Percentiles rank a stretch among this genome's conserved stretches.
Conservation (phyloP, 495 filamentous ascomycete species). For the Tetracladium setigerum region DNA sequence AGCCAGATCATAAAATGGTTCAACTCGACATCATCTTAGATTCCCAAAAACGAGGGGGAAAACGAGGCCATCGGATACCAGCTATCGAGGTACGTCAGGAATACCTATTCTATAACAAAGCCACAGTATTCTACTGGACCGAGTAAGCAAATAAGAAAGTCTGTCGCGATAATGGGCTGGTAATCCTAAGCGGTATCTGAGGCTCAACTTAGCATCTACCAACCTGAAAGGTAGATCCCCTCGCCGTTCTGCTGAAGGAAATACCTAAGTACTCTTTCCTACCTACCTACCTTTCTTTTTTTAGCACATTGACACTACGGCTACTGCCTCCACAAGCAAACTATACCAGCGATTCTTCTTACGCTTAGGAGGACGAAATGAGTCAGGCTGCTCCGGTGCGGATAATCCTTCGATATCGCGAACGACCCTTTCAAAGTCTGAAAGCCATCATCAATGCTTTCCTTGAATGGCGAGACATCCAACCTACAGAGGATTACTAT, state of each 20-base stretch:
- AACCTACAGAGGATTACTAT: slow-evolving; percentile 13
- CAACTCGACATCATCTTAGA: slow-evolving; percentile 10
- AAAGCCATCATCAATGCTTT: slow-evolving; percentile 15
- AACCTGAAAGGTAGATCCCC: too few species aligned
- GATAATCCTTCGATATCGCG: slow-evolving; percentile 16
- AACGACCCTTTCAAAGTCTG: slow-evolving; percentile 10
- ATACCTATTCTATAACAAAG: slow-evolving; percentile 19
- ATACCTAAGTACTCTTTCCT: too few species aligned
- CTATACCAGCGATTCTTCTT: slow-evolving; percentile 12
- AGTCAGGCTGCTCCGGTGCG: slow-evolving; percentile 14
- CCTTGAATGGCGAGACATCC: slow-evolving; percentile 14
- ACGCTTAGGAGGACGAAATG: slow-evolving; percentile 13
- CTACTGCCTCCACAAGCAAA: too few species aligned
- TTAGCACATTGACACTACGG: not conserved
- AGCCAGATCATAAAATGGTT: slow-evolving; percentile 17
- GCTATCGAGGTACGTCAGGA: slow-evolving; percentile 9
- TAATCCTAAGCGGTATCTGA: slow-evolving; percentile 19
- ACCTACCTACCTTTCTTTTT: not conserved
- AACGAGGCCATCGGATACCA: slow-evolving; percentile 13
- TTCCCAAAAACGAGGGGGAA: slow-evolving; percentile 19
- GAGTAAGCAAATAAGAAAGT: slow-evolving; percentile 11
- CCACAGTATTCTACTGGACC: slow-evolving; percentile 18
- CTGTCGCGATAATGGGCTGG: slow-evolving; percentile 2
- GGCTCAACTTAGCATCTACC: too few species aligned
- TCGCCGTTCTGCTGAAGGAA: too few species aligned